These are phyloP conservation scores for Penicillium sp. DNA, from an alignment of 2,329 filamentous ascomycete species.

Conservation along the genomic window DNA sequence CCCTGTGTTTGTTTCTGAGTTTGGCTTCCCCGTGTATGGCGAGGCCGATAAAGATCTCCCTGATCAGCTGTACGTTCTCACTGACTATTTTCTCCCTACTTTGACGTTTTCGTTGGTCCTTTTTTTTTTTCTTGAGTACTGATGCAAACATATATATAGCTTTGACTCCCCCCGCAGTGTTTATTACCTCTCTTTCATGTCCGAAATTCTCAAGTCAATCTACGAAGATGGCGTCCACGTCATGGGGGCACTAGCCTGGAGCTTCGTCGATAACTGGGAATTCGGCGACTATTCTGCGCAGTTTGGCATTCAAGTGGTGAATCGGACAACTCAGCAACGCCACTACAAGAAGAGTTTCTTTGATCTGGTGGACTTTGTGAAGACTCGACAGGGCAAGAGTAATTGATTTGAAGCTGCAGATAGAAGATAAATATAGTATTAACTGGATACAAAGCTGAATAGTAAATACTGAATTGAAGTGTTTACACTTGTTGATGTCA, in stretches of 20 bases:
- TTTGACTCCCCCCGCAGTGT: conserved; percentile 58
- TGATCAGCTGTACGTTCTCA: conserved; percentile 49
- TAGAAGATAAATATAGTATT: not conserved
- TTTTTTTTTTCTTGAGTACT: too few species aligned
- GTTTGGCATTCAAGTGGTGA: conserved; percentile 63
- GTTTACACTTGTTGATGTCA: not conserved
- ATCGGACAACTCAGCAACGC: conserved; percentile 56
- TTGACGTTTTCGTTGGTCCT: too few species aligned
- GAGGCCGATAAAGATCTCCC: conserved; percentile 50
- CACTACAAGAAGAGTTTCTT: conserved; percentile 64
- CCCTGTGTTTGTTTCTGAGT: conserved; percentile 57
- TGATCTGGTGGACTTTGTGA: conserved; percentile 59
- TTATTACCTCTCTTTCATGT: conserved; percentile 61
- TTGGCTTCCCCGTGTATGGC: conserved; percentile 60
- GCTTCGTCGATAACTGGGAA: conserved; percentile 59
- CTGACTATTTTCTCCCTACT: not conserved
- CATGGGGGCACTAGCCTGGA: conserved; percentile 60
- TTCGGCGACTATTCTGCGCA: conserved; percentile 56
- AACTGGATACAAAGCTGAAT: not conserved
- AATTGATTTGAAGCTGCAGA: not conserved
- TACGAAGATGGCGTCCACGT: conserved; percentile 62
- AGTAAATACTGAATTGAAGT: not conserved
- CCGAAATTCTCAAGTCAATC: conserved; percentile 60
- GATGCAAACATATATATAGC: not conserved
- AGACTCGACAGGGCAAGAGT: conserved; percentile 14